Evolutionary conservation across 129 eudicot genomes (phyloP).

Genomic region (Artemisia annua): DNA sequence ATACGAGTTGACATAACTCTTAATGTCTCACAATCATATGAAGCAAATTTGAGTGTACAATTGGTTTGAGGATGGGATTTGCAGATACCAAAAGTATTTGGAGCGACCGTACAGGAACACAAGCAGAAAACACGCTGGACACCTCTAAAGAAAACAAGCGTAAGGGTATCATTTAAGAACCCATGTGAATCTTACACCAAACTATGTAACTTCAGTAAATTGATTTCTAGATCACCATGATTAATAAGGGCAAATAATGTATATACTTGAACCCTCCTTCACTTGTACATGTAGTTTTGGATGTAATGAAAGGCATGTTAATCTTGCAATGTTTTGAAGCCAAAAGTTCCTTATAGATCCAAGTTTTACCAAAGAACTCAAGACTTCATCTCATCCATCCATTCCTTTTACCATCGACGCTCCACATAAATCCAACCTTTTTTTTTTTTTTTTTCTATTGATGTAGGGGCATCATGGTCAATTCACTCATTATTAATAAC

Average conservation of each 20-base stretch:
- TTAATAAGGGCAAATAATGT: background rate
- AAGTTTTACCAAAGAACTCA: too few relatives aligned
- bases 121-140: background rate
- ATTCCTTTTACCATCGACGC: too few relatives aligned
- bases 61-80: conserved; percentile 19
- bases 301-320: too few relatives aligned
- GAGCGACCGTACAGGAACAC: conserved; percentile 18
- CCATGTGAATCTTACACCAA: conserved; percentile 1
- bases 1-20: background rate
- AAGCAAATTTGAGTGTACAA: conserved; percentile 8
- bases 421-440: too few relatives aligned
- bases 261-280: too few relatives aligned
- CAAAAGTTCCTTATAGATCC: too few relatives aligned
- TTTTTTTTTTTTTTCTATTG: too few relatives aligned
- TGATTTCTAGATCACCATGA: background rate
- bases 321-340: too few relatives aligned
- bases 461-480: too few relatives aligned
- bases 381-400: too few relatives aligned
- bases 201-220: background rate
- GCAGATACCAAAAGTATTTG: conserved; percentile 18
- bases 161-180: background rate
- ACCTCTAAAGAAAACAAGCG: background rate
- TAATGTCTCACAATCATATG: conserved; percentile 8
- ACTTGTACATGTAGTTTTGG: too few relatives aligned
- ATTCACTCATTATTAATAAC: too few relatives aligned